Evolutionary conservation across 2,329 filamentous ascomycete genomes (phyloP).

Genomic region (Apiospora saccharicola): DNA sequence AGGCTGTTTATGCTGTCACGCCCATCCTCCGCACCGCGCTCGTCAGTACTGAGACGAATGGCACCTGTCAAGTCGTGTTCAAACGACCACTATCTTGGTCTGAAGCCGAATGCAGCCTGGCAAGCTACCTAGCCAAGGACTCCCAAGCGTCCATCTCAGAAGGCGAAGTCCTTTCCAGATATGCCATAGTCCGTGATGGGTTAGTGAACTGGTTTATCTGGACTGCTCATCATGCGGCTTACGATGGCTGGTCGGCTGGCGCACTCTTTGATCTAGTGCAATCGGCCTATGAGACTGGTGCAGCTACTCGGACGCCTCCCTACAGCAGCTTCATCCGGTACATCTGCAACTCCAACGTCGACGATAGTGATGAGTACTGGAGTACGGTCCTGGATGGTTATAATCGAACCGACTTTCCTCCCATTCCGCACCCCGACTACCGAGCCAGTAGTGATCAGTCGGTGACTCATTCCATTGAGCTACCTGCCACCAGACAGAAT

Average conservation of each 20-base stretch:
- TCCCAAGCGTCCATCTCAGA: constrained; percentile 1
- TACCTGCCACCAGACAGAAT: not conserved
- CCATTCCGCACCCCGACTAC: not conserved
- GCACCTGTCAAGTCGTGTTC: constrained; percentile 25
- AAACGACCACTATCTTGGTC: not conserved
- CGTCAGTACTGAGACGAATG: not conserved
- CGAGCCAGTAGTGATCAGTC: not conserved
- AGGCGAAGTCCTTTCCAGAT: constrained; percentile 23
- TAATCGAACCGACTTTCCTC: not conserved
- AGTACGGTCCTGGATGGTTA: not conserved
- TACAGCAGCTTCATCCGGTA: constrained; percentile 21
- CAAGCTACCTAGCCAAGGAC: constrained; percentile 18
- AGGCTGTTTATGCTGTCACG: not conserved
- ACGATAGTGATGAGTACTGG: not conserved
- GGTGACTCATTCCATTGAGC: not conserved
- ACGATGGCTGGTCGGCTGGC: constrained; percentile 26
- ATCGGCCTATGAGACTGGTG: constrained; percentile 18
- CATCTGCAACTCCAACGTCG: not conserved
- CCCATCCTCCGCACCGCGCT: not conserved
- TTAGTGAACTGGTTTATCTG: constrained; percentile 23
- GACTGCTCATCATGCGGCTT: constrained; percentile 26
- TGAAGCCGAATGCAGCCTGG: not conserved
- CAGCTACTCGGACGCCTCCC: not conserved
- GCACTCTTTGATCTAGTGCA: constrained; percentile 17
- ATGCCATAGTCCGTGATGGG: constrained; percentile 17